A percentile compares a stretch with the other conserved stretches of the same genome.
phyloP scores from a whole-genome alignment of 2,329 filamentous ascomycete species.

The Kalaharituber pfeilii region DNA sequence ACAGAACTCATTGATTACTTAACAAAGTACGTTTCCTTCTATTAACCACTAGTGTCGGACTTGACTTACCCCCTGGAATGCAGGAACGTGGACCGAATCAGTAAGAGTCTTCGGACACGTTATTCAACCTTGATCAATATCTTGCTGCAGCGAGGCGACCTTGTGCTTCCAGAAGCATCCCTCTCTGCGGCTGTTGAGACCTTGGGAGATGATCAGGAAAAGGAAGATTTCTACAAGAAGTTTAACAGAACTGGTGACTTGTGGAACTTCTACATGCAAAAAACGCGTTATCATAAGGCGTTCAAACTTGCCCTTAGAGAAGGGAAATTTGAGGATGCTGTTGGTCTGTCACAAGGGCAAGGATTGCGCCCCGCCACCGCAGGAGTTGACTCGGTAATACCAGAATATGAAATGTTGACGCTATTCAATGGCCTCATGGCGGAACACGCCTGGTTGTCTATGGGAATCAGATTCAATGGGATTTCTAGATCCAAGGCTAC shows the following conservation, averaged over 20 bases:
- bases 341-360: neutral
- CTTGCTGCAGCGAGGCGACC: neutral
- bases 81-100: neutral
- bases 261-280: neutral
- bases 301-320: neutral
- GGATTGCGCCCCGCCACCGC: neutral
- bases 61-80: too few species aligned
- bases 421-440: neutral
- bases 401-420: neutral
- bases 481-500: neutral
- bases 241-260: neutral
- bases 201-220: neutral
- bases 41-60: too few species aligned
- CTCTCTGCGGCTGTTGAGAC: neutral
- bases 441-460: neutral
- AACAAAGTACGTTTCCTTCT: too few species aligned
- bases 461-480: neutral
- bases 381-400: neutral
- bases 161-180: neutral
- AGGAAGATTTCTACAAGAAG: neutral
- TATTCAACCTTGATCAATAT: neutral
- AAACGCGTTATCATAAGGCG: neutral
- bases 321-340: neutral
- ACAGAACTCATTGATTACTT: neutral
- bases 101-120: neutral